Evolutionary conservation across 1,139 yeast species (phyloP).

Genomic region (Scheffersomyces titani): DNA sequence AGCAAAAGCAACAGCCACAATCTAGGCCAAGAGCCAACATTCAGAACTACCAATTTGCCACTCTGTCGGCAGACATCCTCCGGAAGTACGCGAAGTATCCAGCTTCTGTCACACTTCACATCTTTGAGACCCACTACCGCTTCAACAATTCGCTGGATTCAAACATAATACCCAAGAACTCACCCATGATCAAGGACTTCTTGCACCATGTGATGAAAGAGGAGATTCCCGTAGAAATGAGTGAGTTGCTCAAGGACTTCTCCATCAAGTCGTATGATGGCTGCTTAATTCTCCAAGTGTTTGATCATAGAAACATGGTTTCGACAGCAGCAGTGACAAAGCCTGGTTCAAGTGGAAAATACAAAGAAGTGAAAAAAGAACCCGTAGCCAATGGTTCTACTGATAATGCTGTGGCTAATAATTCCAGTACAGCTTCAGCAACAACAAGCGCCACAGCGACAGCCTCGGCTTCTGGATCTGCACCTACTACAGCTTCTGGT

Average conservation of each 20-base stretch:
- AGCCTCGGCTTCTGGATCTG: constrained; percentile 3
- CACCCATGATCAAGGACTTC: constrained; percentile 79
- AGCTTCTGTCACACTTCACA: constrained; percentile 84
- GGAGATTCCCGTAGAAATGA: constrained; percentile 84
- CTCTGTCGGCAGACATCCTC: constrained; percentile 72
- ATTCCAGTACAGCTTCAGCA: background rate
- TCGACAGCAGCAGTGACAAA: constrained; percentile 6
- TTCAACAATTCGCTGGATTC: constrained; percentile 72
- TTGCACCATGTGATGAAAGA: constrained; percentile 77
- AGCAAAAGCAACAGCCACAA: constrained; percentile 29
- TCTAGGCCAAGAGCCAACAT: constrained; percentile 36
- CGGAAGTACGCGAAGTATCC: constrained; percentile 76
- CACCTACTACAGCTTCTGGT: constrained; percentile 6
- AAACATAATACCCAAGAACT: constrained; percentile 75
- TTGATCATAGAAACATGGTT: constrained; percentile 63
- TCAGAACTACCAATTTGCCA: constrained; percentile 58
- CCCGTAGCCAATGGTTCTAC: background rate
- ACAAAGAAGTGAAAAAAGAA: background rate
- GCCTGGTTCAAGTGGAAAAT: background rate
- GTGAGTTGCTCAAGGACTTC: constrained; percentile 86
- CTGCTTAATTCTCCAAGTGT: constrained; percentile 77
- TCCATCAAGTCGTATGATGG: constrained; percentile 86
- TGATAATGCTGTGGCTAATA: constrained; percentile 1
- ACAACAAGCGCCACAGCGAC: constrained; percentile 1
- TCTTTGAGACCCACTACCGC: constrained; percentile 85